These are phyloP conservation scores for Talaromyces adpressus DNA, from an alignment of 495 filamentous ascomycete species.

Conservation along the genomic window DNA sequence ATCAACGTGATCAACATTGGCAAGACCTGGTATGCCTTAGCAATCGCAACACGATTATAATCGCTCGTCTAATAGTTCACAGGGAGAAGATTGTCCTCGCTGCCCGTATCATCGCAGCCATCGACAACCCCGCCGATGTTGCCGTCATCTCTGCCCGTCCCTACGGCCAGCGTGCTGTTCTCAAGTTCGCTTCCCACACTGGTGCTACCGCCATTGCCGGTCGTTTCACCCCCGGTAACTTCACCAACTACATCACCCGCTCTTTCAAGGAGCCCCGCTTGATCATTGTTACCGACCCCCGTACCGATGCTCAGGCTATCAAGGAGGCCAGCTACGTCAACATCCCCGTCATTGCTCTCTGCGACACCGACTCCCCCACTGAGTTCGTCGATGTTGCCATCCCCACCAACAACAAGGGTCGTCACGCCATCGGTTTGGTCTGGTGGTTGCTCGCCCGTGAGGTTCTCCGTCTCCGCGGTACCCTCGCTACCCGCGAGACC, in stretches of 20 bases:
- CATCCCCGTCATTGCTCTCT: conserved; percentile 98
- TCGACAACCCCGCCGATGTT: conserved; percentile 98
- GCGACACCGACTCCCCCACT: conserved; percentile 98
- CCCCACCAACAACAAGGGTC: conserved; percentile 99
- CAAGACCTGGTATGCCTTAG: conserved; percentile 86
- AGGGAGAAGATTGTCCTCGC: conserved; percentile 99
- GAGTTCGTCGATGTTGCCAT: conserved; percentile 99
- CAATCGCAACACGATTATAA: conserved; percentile 4
- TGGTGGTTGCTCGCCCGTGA: conserved; percentile 99
- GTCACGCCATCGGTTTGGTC: conserved; percentile 93
- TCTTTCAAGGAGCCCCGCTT: conserved; percentile 99
- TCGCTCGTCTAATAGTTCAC: conserved; percentile 3
- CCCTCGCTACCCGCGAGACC: conserved; percentile 83
- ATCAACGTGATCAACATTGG: conserved; percentile 98
- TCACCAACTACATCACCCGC: conserved; percentile 99
- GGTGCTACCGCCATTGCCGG: conserved; percentile 96
- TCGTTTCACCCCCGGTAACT: conserved; percentile 99
- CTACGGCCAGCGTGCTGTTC: conserved; percentile 97
- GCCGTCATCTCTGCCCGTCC: conserved; percentile 98
- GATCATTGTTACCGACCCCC: conserved; percentile 98
- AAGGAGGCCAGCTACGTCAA: conserved; percentile 99
- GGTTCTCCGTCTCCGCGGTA: conserved; percentile 96
- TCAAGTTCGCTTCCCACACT: conserved; percentile 98
- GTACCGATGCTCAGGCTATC: conserved; percentile 99
- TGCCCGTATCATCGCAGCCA: conserved; percentile 94